Evolutionary conservation across 371 early-diverging fungal genomes (phyloP).

Genomic region (Mucor plumbeus): DNA sequence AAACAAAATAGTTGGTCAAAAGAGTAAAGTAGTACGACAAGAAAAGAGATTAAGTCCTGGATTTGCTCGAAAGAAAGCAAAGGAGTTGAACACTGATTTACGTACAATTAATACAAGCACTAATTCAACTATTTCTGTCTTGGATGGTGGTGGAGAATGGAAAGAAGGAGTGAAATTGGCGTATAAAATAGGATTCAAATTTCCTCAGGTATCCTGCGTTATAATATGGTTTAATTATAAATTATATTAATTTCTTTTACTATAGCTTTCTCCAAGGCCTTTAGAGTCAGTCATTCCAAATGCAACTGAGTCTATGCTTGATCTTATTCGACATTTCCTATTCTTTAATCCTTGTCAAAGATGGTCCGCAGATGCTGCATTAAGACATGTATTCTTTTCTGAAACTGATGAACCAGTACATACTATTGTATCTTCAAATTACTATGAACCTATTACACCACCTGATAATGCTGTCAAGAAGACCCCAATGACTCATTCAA

Average conservation of each 20-base stretch:
- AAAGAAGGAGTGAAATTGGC: slow-evolving; percentile 72
- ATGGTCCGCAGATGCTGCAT: slow-evolving; percentile 75
- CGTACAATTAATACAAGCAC: not conserved
- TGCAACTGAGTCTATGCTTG: slow-evolving; percentile 68
- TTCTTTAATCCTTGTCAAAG: slow-evolving; percentile 87
- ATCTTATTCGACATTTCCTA: slow-evolving; percentile 82
- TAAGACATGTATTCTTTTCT: slow-evolving; percentile 74
- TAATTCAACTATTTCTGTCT: slow-evolving; percentile 18
- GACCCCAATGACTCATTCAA: not conserved
- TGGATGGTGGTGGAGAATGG: slow-evolving; percentile 70
- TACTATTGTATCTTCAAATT: slow-evolving; percentile 3
- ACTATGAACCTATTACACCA: slow-evolving; percentile 23
- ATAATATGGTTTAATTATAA: not conserved
- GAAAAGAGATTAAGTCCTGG: slow-evolving; percentile 48
- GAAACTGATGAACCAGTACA: slow-evolving; percentile 24
- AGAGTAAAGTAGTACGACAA: slow-evolving; percentile 12
- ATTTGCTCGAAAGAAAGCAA: slow-evolving; percentile 39
- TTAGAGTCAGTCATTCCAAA: slow-evolving; percentile 65
- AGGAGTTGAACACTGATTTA: not conserved
- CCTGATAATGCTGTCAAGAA: slow-evolving; percentile 20
- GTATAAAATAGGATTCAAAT: slow-evolving; percentile 67
- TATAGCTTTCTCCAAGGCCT: slow-evolving; percentile 57
- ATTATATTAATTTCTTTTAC: slow-evolving; percentile 8
- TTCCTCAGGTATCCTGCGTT: slow-evolving; percentile 49
- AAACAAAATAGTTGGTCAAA: slow-evolving; percentile 28